A percentile compares a stretch with the other conserved stretches of the same genome.
Evolutionary conservation across 441 rosid genomes (phyloP).

Genomic region (Metrosideros polymorpha): DNA sequence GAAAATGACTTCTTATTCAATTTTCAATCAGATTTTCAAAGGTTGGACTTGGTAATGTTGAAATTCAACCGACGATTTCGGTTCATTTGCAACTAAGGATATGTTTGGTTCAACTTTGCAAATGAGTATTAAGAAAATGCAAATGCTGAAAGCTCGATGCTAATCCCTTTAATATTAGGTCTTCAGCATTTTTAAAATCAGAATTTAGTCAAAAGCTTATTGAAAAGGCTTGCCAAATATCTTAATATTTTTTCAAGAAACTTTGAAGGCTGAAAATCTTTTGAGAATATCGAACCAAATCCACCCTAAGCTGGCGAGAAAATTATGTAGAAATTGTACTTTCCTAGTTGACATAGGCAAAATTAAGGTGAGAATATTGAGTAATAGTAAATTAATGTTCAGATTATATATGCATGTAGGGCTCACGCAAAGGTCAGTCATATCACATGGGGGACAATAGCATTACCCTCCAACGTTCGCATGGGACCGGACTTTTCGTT

Average conservation of each 20-base stretch:
- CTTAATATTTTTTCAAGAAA: too few relatives aligned
- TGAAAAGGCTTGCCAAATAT: too few relatives aligned
- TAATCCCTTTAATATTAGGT: too few relatives aligned
- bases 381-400: neutral
- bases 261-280: too few relatives aligned
- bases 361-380: neutral
- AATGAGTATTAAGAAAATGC: too few relatives aligned
- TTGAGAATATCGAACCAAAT: too few relatives aligned
- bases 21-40: neutral
- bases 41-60: neutral
- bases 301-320: too few relatives aligned
- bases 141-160: too few relatives aligned
- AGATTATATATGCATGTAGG: neutral
- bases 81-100: neutral
- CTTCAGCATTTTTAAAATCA: too few relatives aligned
- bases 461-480: neutral
- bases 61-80: neutral
- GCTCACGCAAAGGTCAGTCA: neutral
- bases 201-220: too few relatives aligned
- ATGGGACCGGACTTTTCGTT: neutral
- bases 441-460: neutral
- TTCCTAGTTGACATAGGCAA: fast-evolving
- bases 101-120: too few relatives aligned
- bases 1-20: neutral
- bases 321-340: neutral